Evolutionary conservation across 495 filamentous ascomycete genomes (phyloP), one percentile per base, ranked within the genome.

Genomic region (Aspergillus steynii): DNA sequence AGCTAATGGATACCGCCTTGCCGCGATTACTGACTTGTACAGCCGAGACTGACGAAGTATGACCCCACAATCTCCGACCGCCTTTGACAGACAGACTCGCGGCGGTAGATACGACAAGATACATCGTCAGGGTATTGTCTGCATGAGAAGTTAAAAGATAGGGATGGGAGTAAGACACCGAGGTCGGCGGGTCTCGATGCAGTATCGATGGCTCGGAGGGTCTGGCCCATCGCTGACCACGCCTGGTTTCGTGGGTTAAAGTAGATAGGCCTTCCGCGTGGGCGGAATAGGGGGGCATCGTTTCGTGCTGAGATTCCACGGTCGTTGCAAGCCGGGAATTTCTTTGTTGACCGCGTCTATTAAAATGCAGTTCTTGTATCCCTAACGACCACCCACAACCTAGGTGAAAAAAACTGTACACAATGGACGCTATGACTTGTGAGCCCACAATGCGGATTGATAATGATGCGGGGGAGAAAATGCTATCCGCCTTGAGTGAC

Each of bases 101-200:
- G 4, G 85, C 75, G 7, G 83, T 90, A 1, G 93, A 96, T 45
- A 83, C 91, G 65, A 94, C 90, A 45, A 96, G 81, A 65, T 95
- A 91, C 61, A 97, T 81, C 0, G 92, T 90, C 55, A 99, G 79
- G 0, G 95, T 99, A 67, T 99, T 99, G 69, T 99, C 95, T 3
- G 88, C 85, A 62, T 96, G 87, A 0, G 92, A 92, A 5, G 90
- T 87, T 8, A 99, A 80, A 8, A 99, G 86, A 66, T 97, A 99
- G 5, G 95, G 96, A 65, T 97, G 93, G 10, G 86, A 88, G 73
- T 97, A 96, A 50, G 90, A 90, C 46, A 98, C 77, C 0, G 86
- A 90, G 12, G 88, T 92, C 48, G 92, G 91, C 28, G 74, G 68
- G 14, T 75, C 62, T 29, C 70, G 73, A 58, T 79, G 78, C 58